Evolutionary conservation across 2,329 filamentous ascomycete species (phyloP).

Genomic region (Colletotrichum filicis): DNA sequence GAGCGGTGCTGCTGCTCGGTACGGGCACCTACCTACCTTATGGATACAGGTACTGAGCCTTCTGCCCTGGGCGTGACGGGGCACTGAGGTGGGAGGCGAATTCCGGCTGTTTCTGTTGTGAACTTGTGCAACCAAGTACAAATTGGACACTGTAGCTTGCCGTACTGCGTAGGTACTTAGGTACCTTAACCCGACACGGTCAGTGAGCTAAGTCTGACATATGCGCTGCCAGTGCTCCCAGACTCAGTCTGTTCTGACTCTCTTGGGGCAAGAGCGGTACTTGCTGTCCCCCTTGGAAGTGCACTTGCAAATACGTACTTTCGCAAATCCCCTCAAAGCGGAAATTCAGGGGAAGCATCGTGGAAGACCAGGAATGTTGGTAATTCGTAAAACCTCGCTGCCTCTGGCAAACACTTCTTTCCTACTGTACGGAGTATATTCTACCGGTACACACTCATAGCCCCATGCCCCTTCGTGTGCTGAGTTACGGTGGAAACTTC

Average conservation of each 20-base stretch:
- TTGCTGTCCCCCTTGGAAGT: not conserved
- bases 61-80: no score
- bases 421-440: not conserved
- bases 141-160: not conserved
- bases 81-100: not conserved
- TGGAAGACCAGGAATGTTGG: conserved; percentile 3
- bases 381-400: not conserved
- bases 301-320: not conserved
- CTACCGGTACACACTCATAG: not conserved
- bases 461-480: no score
- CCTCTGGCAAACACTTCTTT: not conserved
- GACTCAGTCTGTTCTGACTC: not conserved
- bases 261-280: not conserved
- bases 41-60: not conserved
- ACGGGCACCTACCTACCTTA: not conserved
- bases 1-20: not conserved
- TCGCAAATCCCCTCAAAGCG: not conserved
- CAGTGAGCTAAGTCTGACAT: not conserved
- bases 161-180: no score
- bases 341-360: conserved; percentile 23
- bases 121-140: not conserved
- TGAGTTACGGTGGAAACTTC: no score
- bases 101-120: not conserved
- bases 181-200: not conserved
- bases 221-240: not conserved